Conservation (phyloP, 768 basidiomycete species). For the Lactarius indigo region DNA sequence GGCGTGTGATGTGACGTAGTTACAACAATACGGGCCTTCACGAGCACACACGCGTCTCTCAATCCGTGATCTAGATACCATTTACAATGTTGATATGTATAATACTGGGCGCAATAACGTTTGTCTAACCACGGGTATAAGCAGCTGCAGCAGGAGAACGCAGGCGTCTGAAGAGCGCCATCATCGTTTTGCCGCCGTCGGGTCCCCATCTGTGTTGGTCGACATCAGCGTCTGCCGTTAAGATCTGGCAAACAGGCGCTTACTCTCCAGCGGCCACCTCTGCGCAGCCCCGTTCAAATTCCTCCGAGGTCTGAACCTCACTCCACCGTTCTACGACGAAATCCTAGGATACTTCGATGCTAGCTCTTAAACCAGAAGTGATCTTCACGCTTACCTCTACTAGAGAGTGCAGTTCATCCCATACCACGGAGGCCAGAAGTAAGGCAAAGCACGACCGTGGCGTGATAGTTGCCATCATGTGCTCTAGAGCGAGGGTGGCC, state of each 20-base stretch:
- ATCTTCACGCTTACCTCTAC: slow-evolving; percentile 47
- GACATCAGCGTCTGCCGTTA: slow-evolving; percentile 4
- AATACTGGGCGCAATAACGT: neutral
- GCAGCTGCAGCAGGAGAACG: slow-evolving; percentile 47
- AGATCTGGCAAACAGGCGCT: slow-evolving; percentile 13
- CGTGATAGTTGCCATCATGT: slow-evolving; percentile 67
- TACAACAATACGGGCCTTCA: no score
- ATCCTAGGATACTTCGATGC: slow-evolving; percentile 41
- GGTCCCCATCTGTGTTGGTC: slow-evolving; percentile 54
- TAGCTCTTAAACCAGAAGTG: slow-evolving; percentile 11
- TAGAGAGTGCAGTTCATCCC: slow-evolving; percentile 59
- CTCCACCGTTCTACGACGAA: slow-evolving; percentile 78
- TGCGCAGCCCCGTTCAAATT: slow-evolving; percentile 67
- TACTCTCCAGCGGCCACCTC: slow-evolving; percentile 75
- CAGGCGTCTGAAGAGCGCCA: slow-evolving; percentile 62
- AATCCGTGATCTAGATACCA: neutral
- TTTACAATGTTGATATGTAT: neutral
- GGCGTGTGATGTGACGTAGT: no score
- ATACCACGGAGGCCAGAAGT: slow-evolving; percentile 61
- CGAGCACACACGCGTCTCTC: neutral
- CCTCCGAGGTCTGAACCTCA: slow-evolving; percentile 56
- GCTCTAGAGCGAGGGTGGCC: slow-evolving; percentile 63
- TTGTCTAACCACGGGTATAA: slow-evolving; percentile 26
- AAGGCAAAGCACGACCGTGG: slow-evolving; percentile 64
- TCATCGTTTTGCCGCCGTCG: slow-evolving; percentile 66